Evolutionary conservation across 192 early-diverging fungal genomes (phyloP), one percentile per base, ranked within the genome.

Genomic region (Globomyces pollinis-pini): DNA sequence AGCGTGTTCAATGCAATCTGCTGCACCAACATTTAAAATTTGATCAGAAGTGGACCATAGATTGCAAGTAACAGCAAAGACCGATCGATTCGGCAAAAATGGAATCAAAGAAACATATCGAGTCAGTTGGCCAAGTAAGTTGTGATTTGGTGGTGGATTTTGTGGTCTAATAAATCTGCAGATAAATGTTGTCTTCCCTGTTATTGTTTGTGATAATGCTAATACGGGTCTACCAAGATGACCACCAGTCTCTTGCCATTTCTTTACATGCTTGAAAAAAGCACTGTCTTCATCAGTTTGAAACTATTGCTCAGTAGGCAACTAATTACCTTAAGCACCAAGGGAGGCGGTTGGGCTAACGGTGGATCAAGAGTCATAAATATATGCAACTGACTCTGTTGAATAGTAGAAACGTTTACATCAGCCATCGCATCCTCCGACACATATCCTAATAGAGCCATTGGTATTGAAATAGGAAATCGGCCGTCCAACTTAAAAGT

Each of bases 311-410:
- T 32, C 38, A 16, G 6, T 26, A 5, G 2, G 7, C 29, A 36
- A 2, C n/a, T n/a, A n/a, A n/a, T 2, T 59, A 73, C 71, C 31
- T 57, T 57, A 3, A 78, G 59, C 7, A 63, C 66, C 11, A 77
- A 62, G 15, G 57, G 36, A 1, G 47, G 35, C 18, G 76, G 76
- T 61, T 76, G 74, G 6, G 57, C 31, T 12, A 81, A 55, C 1
- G 72, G 66, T 29, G 80, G 80, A 18, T 82, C 80, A 0, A 82
- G 55, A 21, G 80, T 72, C 24, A 82, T 78, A 59, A 82, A 82
- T 33, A 82, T 24, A 51, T 80, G 66, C 33, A 79, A 23, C 45
- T 69, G 16, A 5, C 72, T 74, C 6, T 66, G 66, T 20, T 50
- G 42, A 29, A 65, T 62, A n/a, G n/a, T n/a, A n/a, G n/a, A n/a